These are phyloP conservation scores for Kwoniella sp. DNA, from an alignment of 768 basidiomycete genomes.

Conservation along the genomic window DNA sequence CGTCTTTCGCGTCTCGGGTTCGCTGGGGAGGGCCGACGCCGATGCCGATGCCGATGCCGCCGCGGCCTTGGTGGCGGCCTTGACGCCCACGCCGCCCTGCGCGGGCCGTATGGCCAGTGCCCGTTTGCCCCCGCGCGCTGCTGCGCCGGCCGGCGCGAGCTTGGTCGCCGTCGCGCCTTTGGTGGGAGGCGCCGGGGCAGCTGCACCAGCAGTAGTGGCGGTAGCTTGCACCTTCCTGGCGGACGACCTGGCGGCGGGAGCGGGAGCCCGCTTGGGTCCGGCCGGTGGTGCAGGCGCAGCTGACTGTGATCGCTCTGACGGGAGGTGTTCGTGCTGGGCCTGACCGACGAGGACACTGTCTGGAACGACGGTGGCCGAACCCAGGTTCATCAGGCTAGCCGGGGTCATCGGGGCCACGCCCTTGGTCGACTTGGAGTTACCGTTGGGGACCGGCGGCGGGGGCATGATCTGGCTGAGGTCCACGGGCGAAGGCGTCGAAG, in stretches of 20 bases:
- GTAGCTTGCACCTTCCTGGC: background rate
- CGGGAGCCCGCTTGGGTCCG: background rate
- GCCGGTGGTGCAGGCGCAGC: conserved; percentile 2
- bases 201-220: background rate
- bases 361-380: conserved; percentile 56
- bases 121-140: conserved; percentile 24
- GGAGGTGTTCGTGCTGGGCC: too few species aligned
- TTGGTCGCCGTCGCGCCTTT: conserved; percentile 7
- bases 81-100: conserved; percentile 22
- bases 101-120: conserved; percentile 32
- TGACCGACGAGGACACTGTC: too few species aligned
- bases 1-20: conserved; percentile 48
- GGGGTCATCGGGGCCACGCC: conserved; percentile 73
- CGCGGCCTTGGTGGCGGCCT: conserved; percentile 26
- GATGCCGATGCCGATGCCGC: too few species aligned
- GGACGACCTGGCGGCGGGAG: background rate
- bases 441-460: conserved; percentile 61
- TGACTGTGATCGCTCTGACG: too few species aligned
- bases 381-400: conserved; percentile 86
- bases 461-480: conserved; percentile 69
- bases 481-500: conserved; percentile 69
- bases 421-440: conserved; percentile 23
- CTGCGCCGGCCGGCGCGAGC: background rate
- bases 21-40: conserved; percentile 28
- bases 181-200: too few species aligned